Conservation (phyloP, 2,329 filamentous ascomycete species). For the Verticillium klebahnii region DNA sequence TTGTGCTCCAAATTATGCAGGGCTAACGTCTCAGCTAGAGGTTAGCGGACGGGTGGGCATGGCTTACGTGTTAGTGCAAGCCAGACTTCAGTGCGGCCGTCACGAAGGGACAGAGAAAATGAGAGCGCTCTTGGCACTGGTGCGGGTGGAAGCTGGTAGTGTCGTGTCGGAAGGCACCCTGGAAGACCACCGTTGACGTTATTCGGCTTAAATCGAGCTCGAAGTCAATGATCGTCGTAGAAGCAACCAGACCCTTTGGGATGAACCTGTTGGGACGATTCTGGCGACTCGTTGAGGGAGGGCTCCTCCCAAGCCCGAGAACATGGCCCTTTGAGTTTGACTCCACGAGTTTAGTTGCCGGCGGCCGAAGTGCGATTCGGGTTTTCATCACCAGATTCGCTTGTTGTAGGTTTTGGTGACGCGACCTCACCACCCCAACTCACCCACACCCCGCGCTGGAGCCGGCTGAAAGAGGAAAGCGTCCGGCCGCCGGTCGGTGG, state of each 20-base stretch:
- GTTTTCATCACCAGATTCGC: neutral
- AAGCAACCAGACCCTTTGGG: neutral
- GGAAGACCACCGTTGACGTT: neutral
- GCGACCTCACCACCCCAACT: neutral
- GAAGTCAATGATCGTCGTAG: neutral
- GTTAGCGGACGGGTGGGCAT: neutral
- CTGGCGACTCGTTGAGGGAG: neutral
- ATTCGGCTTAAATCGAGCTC: neutral
- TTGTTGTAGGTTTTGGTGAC: neutral
- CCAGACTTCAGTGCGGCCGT: neutral
- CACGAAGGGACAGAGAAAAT: neutral
- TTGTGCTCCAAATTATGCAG: slow-evolving; percentile 10
- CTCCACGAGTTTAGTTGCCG: neutral
- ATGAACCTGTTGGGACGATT: neutral
- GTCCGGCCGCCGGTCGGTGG: neutral
- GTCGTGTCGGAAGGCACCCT: neutral
- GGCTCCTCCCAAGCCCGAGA: neutral
- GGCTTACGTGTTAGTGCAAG: neutral
- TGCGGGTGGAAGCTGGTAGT: neutral
- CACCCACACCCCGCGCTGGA: neutral
- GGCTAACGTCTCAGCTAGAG: slow-evolving; percentile 10
- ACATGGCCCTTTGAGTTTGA: neutral
- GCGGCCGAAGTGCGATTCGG: neutral
- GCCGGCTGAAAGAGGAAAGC: neutral
- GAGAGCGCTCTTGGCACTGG: neutral